Base-by-base conservation (phyloP, 768 basidiomycete species). In the Hydnomerulius pinastri region DNA sequence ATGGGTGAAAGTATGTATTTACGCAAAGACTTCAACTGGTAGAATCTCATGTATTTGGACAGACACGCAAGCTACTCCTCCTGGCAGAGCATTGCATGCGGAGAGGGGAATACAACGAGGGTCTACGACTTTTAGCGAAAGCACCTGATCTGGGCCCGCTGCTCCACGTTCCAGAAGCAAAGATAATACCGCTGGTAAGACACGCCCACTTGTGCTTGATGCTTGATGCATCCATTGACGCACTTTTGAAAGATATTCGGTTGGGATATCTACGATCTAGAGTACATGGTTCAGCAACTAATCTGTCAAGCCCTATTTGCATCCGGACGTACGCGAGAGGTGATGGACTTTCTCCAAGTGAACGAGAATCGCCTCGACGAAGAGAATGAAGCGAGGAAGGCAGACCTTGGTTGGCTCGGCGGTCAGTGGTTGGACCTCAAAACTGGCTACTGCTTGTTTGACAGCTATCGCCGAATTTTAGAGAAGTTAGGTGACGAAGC, bases 401-500 rank as follows among this genome's bases (percentile, higher is more conserved):
- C 35, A 23, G 29, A 48, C 12, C 50, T 59, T 28, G 42, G 57
- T 28, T 50, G 20, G 41, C 12, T 56, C 6, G 29, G 50, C 17
- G 59, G 59, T 60, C 17, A 48, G 57, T 9, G 10, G 6, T 25
- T 32, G 12, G 6, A 7, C 27, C 29, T 24, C 45, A 38, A 33
- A 11, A n/a, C 17, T 21, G 27, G 32, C 18, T 13, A 38, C 30
- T 35, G 3, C 3, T 5, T 21, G 12, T 21, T 15, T 12, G 58
- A 47, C 33, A n/a, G 8, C 50, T 32, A 12, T 53, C 4, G 47
- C 7, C 17, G 25, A 25, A n/a, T n/a, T 59, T 27, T 24, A 60
- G 59, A 60, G 30, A 25, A 4, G 11, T 53, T 60, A 1, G 59
- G 59, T 3, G 54, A 56, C 21, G 32, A 53, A 15, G 44, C 57